Evolutionary conservation across 352 stramenopile genomes (phyloP).

Genomic region (Globisporangium heterothallicum): DNA sequence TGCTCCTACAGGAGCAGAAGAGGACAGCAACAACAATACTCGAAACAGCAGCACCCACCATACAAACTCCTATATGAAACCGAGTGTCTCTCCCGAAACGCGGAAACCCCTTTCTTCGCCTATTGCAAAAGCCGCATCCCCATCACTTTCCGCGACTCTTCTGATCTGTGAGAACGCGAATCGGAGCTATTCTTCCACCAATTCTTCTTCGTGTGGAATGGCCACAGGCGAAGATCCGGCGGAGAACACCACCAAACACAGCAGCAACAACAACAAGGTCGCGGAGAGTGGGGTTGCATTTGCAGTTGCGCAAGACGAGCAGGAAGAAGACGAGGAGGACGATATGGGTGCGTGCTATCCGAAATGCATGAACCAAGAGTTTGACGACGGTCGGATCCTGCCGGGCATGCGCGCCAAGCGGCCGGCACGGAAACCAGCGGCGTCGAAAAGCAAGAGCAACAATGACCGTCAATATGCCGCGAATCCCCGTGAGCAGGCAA

Average conservation of each 20-base stretch:
- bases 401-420: conserved; percentile 4
- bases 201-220: not conserved
- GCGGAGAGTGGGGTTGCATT: not conserved
- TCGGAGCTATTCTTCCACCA: too few relatives aligned
- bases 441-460: not conserved
- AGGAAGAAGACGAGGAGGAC: not conserved
- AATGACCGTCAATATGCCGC: not conserved
- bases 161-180: not conserved
- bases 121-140: not conserved
- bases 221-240: not conserved
- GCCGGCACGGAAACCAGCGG: not conserved
- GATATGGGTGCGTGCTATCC: conserved; percentile 39
- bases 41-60: not conserved
- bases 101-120: too few relatives aligned
- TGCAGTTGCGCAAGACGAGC: not conserved
- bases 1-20: not conserved
- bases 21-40: not conserved
- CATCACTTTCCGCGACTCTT: not conserved
- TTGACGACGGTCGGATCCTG: conserved; percentile 9
- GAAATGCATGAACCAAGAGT: conserved; percentile 30
- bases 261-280: not conserved
- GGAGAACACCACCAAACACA: not conserved
- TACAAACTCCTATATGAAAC: not conserved
- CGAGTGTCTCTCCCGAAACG: not conserved
- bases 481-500: not conserved